phyloP scores from a whole-genome alignment of 2,329 filamentous ascomycete species.

The Aspergillus eucalypticola region DNA sequence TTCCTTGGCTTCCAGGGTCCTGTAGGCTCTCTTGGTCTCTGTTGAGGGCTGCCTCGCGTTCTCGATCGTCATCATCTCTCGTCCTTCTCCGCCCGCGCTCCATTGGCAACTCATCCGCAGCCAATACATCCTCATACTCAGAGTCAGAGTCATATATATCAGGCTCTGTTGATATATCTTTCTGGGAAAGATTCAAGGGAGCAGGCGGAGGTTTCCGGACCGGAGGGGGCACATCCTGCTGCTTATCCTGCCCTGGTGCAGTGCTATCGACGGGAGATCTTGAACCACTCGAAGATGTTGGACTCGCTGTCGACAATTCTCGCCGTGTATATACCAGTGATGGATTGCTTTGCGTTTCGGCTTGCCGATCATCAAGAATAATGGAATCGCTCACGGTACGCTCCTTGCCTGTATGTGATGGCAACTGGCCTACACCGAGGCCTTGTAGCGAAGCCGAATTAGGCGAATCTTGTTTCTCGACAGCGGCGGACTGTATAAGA shows the following conservation, averaged over 20 bases:
- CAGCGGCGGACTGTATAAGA: not conserved
- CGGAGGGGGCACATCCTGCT: conserved; percentile 53
- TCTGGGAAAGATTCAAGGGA: conserved; percentile 69
- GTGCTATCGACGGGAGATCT: conserved; percentile 20
- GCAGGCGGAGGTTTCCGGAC: conserved; percentile 81
- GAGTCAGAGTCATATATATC: conserved; percentile 69
- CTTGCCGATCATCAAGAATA: conserved; percentile 7
- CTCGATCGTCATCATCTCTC: conserved; percentile 80
- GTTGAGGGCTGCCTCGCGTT: conserved; percentile 68
- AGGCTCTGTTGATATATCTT: conserved; percentile 44
- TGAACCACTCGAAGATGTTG: conserved; percentile 24
- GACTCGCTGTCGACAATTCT: conserved; percentile 19
- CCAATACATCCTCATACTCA: conserved; percentile 77
- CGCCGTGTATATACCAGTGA: conserved; percentile 16
- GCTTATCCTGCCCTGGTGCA: conserved; percentile 20
- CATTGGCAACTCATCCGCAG: conserved; percentile 64
- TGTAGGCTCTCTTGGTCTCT: conserved; percentile 64
- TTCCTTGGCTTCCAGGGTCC: conserved; percentile 42
- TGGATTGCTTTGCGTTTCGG: conserved; percentile 13
- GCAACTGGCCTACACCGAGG: conserved; percentile 5
- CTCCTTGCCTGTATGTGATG: not conserved
- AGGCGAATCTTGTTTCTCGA: not conserved
- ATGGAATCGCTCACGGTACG: not conserved
- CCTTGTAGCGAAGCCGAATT: conserved; percentile 9
- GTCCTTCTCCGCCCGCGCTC: conserved; percentile 78